Evolutionary conservation across 169 alveolate species (phyloP), one percentile per base, ranked within the genome.

Genomic region (Plasmodium gallinaceum): DNA sequence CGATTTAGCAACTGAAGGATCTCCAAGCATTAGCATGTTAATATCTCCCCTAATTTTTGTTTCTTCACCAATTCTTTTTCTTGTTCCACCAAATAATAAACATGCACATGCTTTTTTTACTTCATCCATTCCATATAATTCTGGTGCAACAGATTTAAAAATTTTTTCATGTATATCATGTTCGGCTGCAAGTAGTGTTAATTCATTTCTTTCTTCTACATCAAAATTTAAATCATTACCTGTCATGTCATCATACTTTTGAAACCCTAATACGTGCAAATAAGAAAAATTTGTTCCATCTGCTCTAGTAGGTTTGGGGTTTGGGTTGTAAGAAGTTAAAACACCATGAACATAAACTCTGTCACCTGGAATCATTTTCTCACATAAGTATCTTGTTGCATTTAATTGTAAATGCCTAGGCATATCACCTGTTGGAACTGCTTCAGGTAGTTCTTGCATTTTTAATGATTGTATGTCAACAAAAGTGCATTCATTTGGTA

Each of bases 1-100:
- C 64, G 99, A 97, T 88, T 99, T 99, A 57, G 99, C 99, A 5
- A 99, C 98, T 22, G 99, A 98, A 0, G 99, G 99, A 91, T 99
- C 99, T 26, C 99, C 99, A 22, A 98, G 95, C 93, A 98, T 93
- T 45, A 98, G 85, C 39, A 97, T 95, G 90, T 97, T 97, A 46
- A 96, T 94, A 93, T 98, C 99, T 83, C 99, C 99, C 94, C 99
- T 95, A 2, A 99, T 94, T 94, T 96, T 96, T 72, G 97, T 97
- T 51, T 99, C 99, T 72, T 98, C 99, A 69, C 98, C 99, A 24
- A 98, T 90, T 76, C 94, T 88, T 88, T 98, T 98, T 52, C 99
- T 95, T n/a, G 99, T 96, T 24, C 99, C 99, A 26, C 99, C 99
- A 88, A 99, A 99, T 18, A 99, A 92, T 60, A 98, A 95, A 75